Evolutionary conservation across 805 yeast genomes (phyloP).

Genomic region (Metschnikowia cubensis): DNA sequence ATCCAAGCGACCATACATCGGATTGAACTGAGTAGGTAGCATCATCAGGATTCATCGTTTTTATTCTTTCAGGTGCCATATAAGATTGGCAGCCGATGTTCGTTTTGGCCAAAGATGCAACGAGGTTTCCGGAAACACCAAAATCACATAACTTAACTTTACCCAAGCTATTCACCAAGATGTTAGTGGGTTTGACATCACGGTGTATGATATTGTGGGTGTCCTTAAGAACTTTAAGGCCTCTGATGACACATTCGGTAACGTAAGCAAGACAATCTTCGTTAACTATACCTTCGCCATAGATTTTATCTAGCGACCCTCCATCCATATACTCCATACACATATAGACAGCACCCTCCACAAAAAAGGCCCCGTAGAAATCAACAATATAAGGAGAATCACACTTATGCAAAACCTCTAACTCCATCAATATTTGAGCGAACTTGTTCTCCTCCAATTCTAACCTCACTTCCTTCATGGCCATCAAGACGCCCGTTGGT

Average conservation of each 20-base stretch:
- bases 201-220: conserved; percentile 90
- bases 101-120: conserved; percentile 90
- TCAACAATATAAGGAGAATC: conserved; percentile 88
- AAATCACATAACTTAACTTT: conserved; percentile 90
- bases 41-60: conserved; percentile 67
- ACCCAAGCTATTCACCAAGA: conserved; percentile 78
- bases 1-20: conserved; percentile 93
- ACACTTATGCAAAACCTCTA: conserved; percentile 90
- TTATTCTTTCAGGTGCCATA: conserved; percentile 98
- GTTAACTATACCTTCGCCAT: conserved; percentile 55
- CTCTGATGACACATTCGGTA: conserved; percentile 73
- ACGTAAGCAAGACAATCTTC: conserved; percentile 80
- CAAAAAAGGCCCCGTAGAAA: conserved; percentile 95
- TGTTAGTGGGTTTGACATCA: conserved; percentile 96
- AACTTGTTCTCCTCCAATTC: conserved; percentile 93
- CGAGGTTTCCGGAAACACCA: conserved; percentile 93
- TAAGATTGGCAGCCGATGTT: conserved; percentile 97
- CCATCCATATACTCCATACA: conserved; percentile 99
- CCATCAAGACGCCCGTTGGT: conserved; percentile 91
- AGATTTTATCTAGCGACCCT: conserved; percentile 85
- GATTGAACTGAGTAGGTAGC: conserved; percentile 86
- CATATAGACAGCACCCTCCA: conserved; percentile 97
- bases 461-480: conserved; percentile 93
- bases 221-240: conserved; percentile 81
- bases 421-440: conserved; percentile 92